Evolutionary conservation across 345 rosid species (phyloP), one percentile per base, ranked within the genome.

Genomic region (Sapria himalayana): DNA sequence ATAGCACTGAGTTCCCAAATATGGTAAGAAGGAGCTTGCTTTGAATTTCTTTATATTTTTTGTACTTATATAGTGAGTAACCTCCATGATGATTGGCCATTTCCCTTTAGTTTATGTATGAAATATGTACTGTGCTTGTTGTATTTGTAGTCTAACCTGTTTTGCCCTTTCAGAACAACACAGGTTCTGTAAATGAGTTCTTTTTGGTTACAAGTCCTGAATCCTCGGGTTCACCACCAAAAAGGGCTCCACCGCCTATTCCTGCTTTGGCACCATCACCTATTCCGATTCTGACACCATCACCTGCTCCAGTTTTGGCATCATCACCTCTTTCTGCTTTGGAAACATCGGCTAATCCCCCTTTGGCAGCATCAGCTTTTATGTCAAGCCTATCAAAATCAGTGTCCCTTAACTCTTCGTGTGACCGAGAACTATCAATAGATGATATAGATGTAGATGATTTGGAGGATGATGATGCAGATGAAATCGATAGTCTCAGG

Each of bases 371-470:
- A 33, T 50, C 79, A 58, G 13, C 37, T 12, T n/a, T n/a, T n/a
- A 40, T 50, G 48, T 66, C 85, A 25, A 58, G 72, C 40, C 49
- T 54, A 22, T 51, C 62, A 55, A 73, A 65, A 45, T 73, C 91
- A 22, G 93, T 68, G 16, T 89, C 94, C 46, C 55, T 78, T 54
- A 67, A 68, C 62, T 82, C 95, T 40, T 43, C 65, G 13, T 71
- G 37, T 53, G 82, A 45, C 39, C 76, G 58, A 48, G 98, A 89
- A 58, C 74, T 89, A 40, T 81, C 95, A 44, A 91, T 89, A 40
- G 98, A 89, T 67, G 98, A 89, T 61, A 89, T 89, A 67, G 95
- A 89, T 22, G n/a, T n/a, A n/a, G 95, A 82, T 70, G 82, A 81
- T 65, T 92, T 78, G 52, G 85, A 76, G 22, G 94, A 78, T 41